Evolutionary conservation across 768 basidiomycete genomes (phyloP).

Genomic region (Suillus hirtellus): DNA sequence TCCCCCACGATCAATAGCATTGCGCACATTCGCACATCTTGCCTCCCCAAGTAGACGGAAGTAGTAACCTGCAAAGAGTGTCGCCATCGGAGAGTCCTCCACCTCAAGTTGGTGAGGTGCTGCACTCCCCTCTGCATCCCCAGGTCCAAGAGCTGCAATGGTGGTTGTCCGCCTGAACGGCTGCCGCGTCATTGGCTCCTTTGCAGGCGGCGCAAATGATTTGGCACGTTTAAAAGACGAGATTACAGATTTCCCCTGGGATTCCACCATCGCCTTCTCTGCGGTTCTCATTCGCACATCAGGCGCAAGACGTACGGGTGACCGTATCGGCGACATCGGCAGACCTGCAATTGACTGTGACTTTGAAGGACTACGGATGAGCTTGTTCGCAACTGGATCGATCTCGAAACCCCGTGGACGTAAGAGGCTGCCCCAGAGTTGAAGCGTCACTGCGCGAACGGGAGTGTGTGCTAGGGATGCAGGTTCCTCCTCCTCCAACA

Average conservation of each 20-base stretch:
- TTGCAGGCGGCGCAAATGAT: constrained; percentile 55
- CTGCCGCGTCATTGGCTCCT: constrained; percentile 32
- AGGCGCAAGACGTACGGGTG: constrained; percentile 15
- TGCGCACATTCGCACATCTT: constrained; percentile 51
- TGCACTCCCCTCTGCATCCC: constrained; percentile 23
- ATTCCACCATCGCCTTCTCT: constrained; percentile 20
- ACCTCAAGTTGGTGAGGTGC: constrained; percentile 3
- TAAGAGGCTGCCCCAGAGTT: constrained; percentile 72
- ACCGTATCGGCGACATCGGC: constrained; percentile 19
- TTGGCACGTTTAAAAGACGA: constrained; percentile 62
- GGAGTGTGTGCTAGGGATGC: constrained; percentile 60
- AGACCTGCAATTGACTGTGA: constrained; percentile 27
- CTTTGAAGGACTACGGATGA: constrained; percentile 64
- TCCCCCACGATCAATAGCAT: constrained; percentile 66
- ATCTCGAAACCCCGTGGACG: constrained; percentile 67
- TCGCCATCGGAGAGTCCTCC: constrained; percentile 5
- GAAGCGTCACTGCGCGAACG: constrained; percentile 48
- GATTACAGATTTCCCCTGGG: constrained; percentile 38
- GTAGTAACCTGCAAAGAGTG: constrained; percentile 54
- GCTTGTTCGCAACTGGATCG: constrained; percentile 42
- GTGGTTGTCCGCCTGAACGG: constrained; percentile 50
- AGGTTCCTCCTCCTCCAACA: constrained; percentile 56
- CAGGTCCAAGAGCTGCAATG: constrained; percentile 15
- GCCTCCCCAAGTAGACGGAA: constrained; percentile 73
- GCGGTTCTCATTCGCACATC: constrained; percentile 12